phyloP scores from a whole-genome alignment of 2,329 filamentous ascomycete genomes.

The Colletotrichum endophyticum region DNA sequence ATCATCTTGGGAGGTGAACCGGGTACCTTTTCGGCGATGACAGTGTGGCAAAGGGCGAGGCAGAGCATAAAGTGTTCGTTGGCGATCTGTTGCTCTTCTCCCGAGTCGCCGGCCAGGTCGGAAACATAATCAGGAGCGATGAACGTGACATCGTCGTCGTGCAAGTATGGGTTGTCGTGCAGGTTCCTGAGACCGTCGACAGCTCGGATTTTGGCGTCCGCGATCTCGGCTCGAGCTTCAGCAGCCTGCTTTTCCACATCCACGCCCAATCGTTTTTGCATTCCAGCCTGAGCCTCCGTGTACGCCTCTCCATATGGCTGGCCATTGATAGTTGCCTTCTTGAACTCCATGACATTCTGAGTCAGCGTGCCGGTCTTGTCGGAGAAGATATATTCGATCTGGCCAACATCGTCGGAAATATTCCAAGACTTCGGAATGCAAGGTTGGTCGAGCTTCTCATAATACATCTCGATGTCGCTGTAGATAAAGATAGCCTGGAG shows the following conservation, averaged over 20 bases:
- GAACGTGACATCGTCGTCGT: constrained; percentile 90
- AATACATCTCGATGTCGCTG: constrained; percentile 96
- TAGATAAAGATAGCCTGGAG: constrained; percentile 97
- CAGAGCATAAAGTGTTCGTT: constrained; percentile 94
- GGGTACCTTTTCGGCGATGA: constrained; percentile 87
- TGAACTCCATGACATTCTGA: constrained; percentile 98
- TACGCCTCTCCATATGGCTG: constrained; percentile 96
- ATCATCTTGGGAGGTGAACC: constrained; percentile 91
- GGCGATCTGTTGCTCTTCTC: constrained; percentile 75
- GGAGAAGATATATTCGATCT: constrained; percentile 99
- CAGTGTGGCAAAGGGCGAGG: constrained; percentile 93
- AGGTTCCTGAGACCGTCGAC: constrained; percentile 75
- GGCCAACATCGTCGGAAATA: constrained; percentile 95
- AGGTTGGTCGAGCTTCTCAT: constrained; percentile 90
- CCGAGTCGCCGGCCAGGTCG: constrained; percentile 80
- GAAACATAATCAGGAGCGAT: constrained; percentile 87
- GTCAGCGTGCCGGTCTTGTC: constrained; percentile 92
- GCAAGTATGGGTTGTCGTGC: constrained; percentile 88
- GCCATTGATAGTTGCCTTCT: constrained; percentile 97
- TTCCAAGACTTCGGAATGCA: constrained; percentile 99
- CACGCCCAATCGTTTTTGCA: constrained; percentile 90
- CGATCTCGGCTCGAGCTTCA: constrained; percentile 78
- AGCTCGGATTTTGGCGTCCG: constrained; percentile 75
- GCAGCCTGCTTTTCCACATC: constrained; percentile 83
- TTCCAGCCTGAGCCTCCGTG: constrained; percentile 93